Conservation (phyloP, 345 rosid genomes). For the Aegle marmelos region DNA sequence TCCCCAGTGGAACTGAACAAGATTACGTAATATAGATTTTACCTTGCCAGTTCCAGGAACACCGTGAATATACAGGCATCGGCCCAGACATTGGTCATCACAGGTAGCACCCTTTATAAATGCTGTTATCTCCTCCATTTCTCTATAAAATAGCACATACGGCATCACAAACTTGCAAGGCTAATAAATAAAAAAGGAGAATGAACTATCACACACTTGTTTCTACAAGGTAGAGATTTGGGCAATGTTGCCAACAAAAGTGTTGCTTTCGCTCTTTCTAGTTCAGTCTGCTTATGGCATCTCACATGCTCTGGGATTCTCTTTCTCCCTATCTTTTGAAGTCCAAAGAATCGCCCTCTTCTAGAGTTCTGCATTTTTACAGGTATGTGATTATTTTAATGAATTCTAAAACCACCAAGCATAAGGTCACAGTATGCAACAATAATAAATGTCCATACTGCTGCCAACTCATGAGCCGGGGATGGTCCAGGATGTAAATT, state of each 20-base stretch:
- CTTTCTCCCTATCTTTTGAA: conserved; percentile 81
- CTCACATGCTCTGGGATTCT: conserved; percentile 86
- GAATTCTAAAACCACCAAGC: conserved; percentile 5
- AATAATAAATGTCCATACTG: conserved; percentile 37
- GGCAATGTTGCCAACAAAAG: conserved; percentile 82
- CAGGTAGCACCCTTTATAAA: conserved; percentile 84
- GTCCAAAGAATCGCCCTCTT: conserved; percentile 77
- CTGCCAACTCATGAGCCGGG: conserved; percentile 45
- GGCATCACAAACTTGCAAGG: not conserved
- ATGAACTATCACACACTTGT: conserved; percentile 44
- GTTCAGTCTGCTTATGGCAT: conserved; percentile 77
- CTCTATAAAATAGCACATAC: conserved; percentile 33
- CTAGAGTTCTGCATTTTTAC: conserved; percentile 54
- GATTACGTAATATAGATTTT: conserved; percentile 2
- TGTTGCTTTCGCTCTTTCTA: conserved; percentile 83
- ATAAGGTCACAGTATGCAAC: conserved; percentile 15
- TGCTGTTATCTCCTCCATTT: conserved; percentile 81
- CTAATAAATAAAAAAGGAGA: not conserved
- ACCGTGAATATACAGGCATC: conserved; percentile 92
- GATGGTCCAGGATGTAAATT: conserved; percentile 35
- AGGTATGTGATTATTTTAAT: conserved; percentile 7
- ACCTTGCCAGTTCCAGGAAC: conserved; percentile 99
- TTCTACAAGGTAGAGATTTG: conserved; percentile 84
- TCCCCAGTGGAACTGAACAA: not conserved
- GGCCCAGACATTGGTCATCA: conserved; percentile 86